Base-by-base conservation (phyloP, 2,329 filamentous ascomycete species). In the Penicillium verrucosum region DNA sequence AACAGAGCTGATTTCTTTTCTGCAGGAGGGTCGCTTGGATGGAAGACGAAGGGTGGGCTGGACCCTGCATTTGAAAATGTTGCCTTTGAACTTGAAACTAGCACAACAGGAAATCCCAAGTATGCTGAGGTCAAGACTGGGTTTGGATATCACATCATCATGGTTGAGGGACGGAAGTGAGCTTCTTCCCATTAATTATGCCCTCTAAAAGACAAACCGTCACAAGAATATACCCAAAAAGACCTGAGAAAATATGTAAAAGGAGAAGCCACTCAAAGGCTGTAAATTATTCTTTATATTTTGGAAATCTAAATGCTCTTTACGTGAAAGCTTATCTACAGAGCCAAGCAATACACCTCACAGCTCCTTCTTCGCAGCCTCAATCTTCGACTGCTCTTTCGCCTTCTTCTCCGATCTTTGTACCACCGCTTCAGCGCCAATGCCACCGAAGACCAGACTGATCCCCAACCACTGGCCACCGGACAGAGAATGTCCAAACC, bases 401-500 rank as follows among this genome's bases (percentile, higher is more conserved):
- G 85, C 86, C 69, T 85, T 79, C 82, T 97, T 97, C 80, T 96
- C 93, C 63, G 83, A 80, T 63, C 89, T 82, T 55, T 89, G 88
- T 68, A 97, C 90, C 61, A 85, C 80, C 1, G 88, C 93, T 78
- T 99, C 94, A 36, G 92, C 89, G 30, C 92, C 94, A 70, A 99
- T 92, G 50, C 93, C 94, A 27, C 92, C 92, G 78, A 99, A 99
- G 9, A 99, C 94, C 57, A 99, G 80, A 0, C 84, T 88, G 32
- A 99, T 92, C 61, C 94, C 94, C 7, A 95, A 78, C 90, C 92
- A 96, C 78, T 99, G 94, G 82, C 93, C 95, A n/a, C 80, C 77
- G 29, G 85, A 89, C 47, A 99, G 82, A 61, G 83, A 85, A 75
- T 99, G 94, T 29, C 94, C 94, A 73, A 97, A 99, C 77, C 91